Conservation (phyloP, 768 basidiomycete genomes). For the Tubosaeta sp. region DNA sequence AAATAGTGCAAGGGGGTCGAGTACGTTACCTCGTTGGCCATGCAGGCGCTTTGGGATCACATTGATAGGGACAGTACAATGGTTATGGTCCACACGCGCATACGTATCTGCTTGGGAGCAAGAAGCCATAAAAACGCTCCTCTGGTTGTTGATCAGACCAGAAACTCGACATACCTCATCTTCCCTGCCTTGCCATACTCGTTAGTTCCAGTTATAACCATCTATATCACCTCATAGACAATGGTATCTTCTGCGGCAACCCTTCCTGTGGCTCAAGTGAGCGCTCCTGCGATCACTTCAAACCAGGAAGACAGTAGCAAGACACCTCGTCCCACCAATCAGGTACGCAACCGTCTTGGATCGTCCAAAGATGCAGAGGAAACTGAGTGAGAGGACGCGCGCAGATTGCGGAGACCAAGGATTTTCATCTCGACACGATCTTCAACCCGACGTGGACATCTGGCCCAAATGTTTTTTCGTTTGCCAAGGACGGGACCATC, state of each 20-base stretch:
- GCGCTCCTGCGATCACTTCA: not conserved
- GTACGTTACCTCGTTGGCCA: no score
- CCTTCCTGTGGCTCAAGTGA: not conserved
- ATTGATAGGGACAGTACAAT: not conserved
- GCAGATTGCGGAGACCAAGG: not conserved
- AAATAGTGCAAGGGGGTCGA: no score
- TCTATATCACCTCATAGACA: not conserved
- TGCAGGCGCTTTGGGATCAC: not conserved
- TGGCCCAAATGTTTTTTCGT: conserved; percentile 12
- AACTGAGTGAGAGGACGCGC: not conserved
- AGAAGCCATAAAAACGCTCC: not conserved
- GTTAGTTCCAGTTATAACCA: not conserved
- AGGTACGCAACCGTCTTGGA: not conserved
- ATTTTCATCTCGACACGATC: conserved; percentile 52
- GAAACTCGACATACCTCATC: not conserved
- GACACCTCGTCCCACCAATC: not conserved
- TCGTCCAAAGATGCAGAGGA: not conserved
- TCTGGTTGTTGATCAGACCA: not conserved
- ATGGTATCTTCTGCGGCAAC: not conserved
- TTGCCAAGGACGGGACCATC: conserved; percentile 7
- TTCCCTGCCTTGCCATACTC: no score
- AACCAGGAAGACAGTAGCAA: not conserved
- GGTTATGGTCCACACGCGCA: not conserved
- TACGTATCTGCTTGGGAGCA: not conserved
- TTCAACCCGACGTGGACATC: conserved; percentile 34